Percentiles rank a stretch among this genome's conserved stretches.
Evolutionary conservation across 352 stramenopile genomes (phyloP).

Genomic region (Globisporangium cystogenes): DNA sequence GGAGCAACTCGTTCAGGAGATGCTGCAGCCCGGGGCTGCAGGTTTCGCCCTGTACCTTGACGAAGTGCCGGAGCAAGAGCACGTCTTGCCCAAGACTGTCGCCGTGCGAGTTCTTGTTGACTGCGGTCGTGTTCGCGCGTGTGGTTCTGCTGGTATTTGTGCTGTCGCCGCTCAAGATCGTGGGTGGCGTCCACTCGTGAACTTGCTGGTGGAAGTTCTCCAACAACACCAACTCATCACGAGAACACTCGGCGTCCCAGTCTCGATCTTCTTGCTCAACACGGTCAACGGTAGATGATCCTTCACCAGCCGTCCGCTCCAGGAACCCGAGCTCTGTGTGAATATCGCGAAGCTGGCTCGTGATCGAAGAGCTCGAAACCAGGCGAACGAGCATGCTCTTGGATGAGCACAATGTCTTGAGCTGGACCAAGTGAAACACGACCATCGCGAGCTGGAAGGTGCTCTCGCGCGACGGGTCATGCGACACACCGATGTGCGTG

Average conservation of each 20-base stretch:
- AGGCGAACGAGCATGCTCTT: conserved; percentile 1
- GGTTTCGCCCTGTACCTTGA: background rate
- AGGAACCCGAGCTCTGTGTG: conserved; percentile 5
- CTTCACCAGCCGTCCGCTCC: background rate
- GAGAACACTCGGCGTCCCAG: background rate
- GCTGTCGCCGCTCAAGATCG: background rate
- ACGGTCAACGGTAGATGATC: too few relatives aligned
- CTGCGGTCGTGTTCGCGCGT: too few relatives aligned
- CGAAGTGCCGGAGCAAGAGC: background rate
- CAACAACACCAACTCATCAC: background rate
- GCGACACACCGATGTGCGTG: background rate
- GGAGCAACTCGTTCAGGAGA: background rate
- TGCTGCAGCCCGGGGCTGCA: background rate
- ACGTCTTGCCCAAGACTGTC: background rate
- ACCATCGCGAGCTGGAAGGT: conserved; percentile 1
- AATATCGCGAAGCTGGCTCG: conserved; percentile 1
- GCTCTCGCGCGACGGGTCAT: background rate
- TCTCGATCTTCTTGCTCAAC: background rate
- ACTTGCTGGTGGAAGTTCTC: background rate
- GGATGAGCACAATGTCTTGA: conserved; percentile 1
- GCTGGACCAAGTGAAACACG: background rate
- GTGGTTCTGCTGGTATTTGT: too few relatives aligned
- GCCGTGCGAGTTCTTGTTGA: too few relatives aligned
- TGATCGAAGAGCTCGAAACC: background rate
- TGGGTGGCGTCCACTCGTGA: background rate